Evolutionary conservation across 2,329 filamentous ascomycete genomes (phyloP), one percentile per base, ranked within the genome.

Genomic region (Xylariaceae sp.): DNA sequence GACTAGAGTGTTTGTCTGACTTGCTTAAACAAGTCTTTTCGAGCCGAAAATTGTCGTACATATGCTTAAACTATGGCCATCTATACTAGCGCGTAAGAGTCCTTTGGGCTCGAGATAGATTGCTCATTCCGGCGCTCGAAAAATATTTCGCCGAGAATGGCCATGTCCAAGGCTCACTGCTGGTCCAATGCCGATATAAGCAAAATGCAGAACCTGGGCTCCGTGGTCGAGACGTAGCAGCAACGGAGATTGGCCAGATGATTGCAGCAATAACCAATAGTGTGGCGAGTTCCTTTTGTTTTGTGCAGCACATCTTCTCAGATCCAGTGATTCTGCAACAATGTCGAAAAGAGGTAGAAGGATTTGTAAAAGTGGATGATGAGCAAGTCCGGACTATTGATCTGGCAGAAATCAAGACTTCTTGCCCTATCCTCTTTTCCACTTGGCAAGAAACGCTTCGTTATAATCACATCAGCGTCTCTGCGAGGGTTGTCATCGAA

Each of bases 341-440:
- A 0, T 55, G 49, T 31, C 31, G 50, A 6, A 6, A 10, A 14
- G 57, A 60, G 31, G 28, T 55, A n/a, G 28, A 42, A 5, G n/a
- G 47, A 6, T 16, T 51, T 5, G 45, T 56, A 12, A 17, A 45
- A n/a, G 11, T 22, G n/a, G 33, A 48, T 16, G 5, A 47, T 13
- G 13, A 49, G 18, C 45, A 42, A 13, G 36, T 36, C 10, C 9
- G 6, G 16, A 52, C 38, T 5, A 14, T 59, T 6, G 54, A 60
- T 14, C 14, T 56, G 1, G 40, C 50, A 3, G 16, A 48, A 1
- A 33, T 60, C 16, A 59, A 53, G 18, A 28, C 38, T 9, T 36
- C 36, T 3, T 62, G 58, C 28, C 58, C 58, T 13, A 48, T 55
- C 18, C 50, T 62, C 3, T 38, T 58, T 4, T 62, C 55, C 1